These are phyloP conservation scores for Aphanomyces astaci DNA, from an alignment of 352 stramenopile genomes.

Conservation along the genomic window DNA sequence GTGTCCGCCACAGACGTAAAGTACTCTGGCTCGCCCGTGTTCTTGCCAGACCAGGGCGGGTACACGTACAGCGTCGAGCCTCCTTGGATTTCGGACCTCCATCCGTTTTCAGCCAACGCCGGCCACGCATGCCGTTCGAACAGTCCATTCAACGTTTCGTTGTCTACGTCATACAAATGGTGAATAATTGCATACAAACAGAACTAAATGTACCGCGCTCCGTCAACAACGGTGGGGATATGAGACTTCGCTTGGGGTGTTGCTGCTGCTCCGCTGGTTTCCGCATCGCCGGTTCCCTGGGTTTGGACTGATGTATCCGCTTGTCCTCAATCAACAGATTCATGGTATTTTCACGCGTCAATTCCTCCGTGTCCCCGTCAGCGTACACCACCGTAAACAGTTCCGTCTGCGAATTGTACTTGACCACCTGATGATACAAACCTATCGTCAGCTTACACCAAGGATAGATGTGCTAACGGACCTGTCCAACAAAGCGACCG, in stretches of 20 bases:
- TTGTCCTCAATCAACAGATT: conserved; percentile 81
- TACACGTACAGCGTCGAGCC: conserved; percentile 8
- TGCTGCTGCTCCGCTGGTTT: conserved; percentile 37
- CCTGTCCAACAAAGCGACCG: conserved; percentile 75
- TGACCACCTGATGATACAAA: conserved; percentile 66
- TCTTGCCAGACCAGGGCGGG: conserved; percentile 13
- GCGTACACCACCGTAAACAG: conserved; percentile 80
- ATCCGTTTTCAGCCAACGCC: conserved; percentile 52
- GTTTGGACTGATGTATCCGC: conserved; percentile 29
- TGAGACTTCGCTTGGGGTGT: neutral
- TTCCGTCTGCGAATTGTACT: conserved; percentile 61
- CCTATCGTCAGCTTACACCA: no score
- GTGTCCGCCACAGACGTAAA: conserved; percentile 10
- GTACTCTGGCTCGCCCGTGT: conserved; percentile 3
- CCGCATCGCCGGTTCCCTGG: conserved; percentile 49
- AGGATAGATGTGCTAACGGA: neutral
- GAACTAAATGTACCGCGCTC: conserved; percentile 4
- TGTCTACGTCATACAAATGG: conserved; percentile 29
- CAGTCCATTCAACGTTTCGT: conserved; percentile 60
- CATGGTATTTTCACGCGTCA: conserved; percentile 67
- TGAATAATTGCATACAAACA: neutral
- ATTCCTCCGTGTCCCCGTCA: conserved; percentile 69
- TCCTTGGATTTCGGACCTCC: conserved; percentile 30
- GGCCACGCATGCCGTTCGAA: conserved; percentile 77
- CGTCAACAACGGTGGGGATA: neutral